Base-by-base conservation (phyloP, 1,284 basidiomycete species). In the Coniferiporia sulphurascens region DNA sequence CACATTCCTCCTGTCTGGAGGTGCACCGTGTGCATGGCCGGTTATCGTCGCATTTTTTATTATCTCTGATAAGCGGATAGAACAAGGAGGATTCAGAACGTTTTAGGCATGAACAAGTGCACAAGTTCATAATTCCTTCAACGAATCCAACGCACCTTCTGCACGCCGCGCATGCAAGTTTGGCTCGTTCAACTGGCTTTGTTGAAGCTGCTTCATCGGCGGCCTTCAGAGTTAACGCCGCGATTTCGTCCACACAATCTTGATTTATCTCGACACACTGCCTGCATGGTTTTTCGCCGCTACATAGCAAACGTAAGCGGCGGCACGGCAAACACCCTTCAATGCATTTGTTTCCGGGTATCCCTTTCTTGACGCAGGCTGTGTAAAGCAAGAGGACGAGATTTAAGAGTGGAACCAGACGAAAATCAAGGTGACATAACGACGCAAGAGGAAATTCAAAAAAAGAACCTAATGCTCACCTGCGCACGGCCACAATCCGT, bases 1-100 rank as follows among this genome's bases (percentile, higher is more conserved):
- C 65, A 65, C 83, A 85, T 45, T 78, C 75, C 63, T 83, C 80
- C 6, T 70, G 70, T 27, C 82, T 75, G 13, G 76, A 69, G n/a
- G 81, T 69, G 65, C 83, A 85, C 27, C 83, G 76, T 60, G 74
- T 73, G 67, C 83, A 86, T 5, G 83, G 83, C 15, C 83, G 76
- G 60, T 80, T 76, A 64, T 84, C 77, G 51, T 84, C 82, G 65
- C 80, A 81, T 78, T 85, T 85, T 67, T 85, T 84, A 62, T 84
- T 84, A 64, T 84, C 82, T 43, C 55, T 60, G 48, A 41, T 32
- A 46, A 59, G 21, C 21, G 3, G 27, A 27, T 27, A 44, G 3
- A 36, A 60, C 0, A n/a, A 21, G 15, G 6, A 21, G 41, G 35
- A 15, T 34, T 46, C n/a, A 15, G 19, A n/a, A 19, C 34, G 17